Percentiles rank a stretch among this genome's conserved stretches.
Evolutionary conservation across 108 stramenopile species (phyloP).

Genomic region (Discostella pseudostelligera): DNA sequence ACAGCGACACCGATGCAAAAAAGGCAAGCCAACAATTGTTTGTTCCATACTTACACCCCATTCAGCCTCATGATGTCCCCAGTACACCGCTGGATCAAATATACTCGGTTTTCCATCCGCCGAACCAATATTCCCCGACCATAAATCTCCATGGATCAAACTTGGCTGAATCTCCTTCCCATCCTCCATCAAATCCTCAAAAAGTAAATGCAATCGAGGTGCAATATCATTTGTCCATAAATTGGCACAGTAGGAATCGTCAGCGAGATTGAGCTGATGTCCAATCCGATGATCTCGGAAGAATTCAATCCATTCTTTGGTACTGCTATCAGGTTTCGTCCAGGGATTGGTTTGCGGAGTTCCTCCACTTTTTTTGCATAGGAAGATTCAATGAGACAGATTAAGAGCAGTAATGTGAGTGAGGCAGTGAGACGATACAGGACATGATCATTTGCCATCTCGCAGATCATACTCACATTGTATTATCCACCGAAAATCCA

Average conservation of each 20-base stretch:
- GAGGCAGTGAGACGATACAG: not conserved
- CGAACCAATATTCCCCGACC: conserved; percentile 56
- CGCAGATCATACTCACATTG: conserved; percentile 19
- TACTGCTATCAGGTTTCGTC: conserved; percentile 48
- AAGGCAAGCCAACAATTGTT: conserved; percentile 6
- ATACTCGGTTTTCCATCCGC: conserved; percentile 52
- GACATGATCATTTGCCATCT: not conserved
- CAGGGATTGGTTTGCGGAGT: conserved; percentile 58
- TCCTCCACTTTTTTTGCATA: conserved; percentile 30
- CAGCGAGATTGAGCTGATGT: conserved; percentile 48
- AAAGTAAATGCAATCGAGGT: conserved; percentile 43
- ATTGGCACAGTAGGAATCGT: conserved; percentile 46
- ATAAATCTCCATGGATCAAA: conserved; percentile 59
- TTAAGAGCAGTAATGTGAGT: not conserved
- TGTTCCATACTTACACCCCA: conserved; percentile 59
- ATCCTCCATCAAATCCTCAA: conserved; percentile 41
- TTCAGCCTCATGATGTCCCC: conserved; percentile 56
- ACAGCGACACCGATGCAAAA: not conserved
- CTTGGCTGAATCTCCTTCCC: conserved; percentile 48
- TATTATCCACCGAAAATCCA: conserved; percentile 62
- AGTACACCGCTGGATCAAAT: conserved; percentile 56
- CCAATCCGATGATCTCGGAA: conserved; percentile 44
- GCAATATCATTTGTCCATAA: conserved; percentile 40
- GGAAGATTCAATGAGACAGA: not conserved
- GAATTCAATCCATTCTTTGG: conserved; percentile 51